Evolutionary conservation across 2,329 filamentous ascomycete genomes (phyloP), one percentile per base, ranked within the genome.

Genomic region (Neurospora sp.): DNA sequence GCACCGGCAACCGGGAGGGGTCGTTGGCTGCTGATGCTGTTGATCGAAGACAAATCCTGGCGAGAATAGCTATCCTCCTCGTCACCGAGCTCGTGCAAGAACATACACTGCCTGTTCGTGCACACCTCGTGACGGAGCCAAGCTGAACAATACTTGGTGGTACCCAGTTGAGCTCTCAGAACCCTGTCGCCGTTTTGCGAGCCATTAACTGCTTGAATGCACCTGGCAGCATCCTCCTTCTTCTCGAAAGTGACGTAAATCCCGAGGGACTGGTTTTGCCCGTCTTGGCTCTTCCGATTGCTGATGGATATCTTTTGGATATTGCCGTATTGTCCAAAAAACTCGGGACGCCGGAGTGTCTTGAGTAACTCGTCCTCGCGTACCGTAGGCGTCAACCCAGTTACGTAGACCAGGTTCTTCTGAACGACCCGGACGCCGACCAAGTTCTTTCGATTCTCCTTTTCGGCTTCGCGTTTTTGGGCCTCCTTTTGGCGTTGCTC

Each of bases 251-350:
- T 99, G n/a, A 99, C 96, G 77, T 99, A 99, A 67, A 99, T 95
- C 66, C 96, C 96, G 5, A 99, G 90, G 0, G 94, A 96, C 76
- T 96, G 92, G 74, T 93, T 92, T 72, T 95, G 86, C 38, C 87
- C 87, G 76, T 90, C 87, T 39, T 88, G 86, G 71, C 86, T 92
- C 80, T 97, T 97, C 52, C 93, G 89, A 80, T 97, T 97, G 84
- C 94, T 98, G 74, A 99, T 97, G 69, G 97, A 97, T 70, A 99
- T 98, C 81, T 99, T 99, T 78, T 97, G 91, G 75, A 99, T 99
- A 78, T 95, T 96, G 75, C 96, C 96, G 78, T 99, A 99, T 80
- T 99, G 96, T 6, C 96, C 96, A 77, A 99, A 99, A 79, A 97
- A 99, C 77, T 97, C 92, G 67, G 89, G 89, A 72, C 94, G 94